Evolutionary conservation across 345 rosid species (phyloP).

Genomic region (Camelina laxa): DNA sequence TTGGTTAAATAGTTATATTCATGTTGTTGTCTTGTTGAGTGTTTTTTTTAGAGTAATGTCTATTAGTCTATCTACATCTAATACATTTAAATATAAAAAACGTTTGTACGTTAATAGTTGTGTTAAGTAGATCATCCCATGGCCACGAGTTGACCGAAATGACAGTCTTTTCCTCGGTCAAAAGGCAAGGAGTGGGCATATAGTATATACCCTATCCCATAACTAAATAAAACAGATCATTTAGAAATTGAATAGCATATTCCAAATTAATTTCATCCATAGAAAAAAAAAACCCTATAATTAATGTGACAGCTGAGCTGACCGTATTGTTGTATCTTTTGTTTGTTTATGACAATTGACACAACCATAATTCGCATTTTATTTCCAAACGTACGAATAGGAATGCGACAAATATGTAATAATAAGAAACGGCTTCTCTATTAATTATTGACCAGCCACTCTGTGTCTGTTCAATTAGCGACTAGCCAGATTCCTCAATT

Average conservation of each 20-base stretch:
- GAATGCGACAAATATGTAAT: slow-evolving; percentile 12
- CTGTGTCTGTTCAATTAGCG: slow-evolving; percentile 38
- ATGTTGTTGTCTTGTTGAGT: not conserved
- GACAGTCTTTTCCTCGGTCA: slow-evolving; percentile 8
- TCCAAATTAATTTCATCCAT: slow-evolving; percentile 35
- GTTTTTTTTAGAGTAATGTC: not conserved
- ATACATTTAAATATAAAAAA: not conserved
- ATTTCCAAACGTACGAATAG: slow-evolving; percentile 22
- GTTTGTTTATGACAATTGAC: not conserved
- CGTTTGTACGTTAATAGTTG: not conserved
- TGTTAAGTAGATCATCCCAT: too few relatives aligned
- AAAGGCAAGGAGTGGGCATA: slow-evolving; percentile 31
- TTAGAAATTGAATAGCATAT: slow-evolving; percentile 31
- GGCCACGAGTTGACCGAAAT: not conserved
- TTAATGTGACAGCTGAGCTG: slow-evolving; percentile 29
- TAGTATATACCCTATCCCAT: slow-evolving; percentile 3
- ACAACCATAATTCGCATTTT: slow-evolving; percentile 7
- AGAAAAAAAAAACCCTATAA: not conserved
- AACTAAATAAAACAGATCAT: slow-evolving; percentile 25
- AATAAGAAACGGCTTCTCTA: slow-evolving; percentile 8
- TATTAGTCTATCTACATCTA: not conserved
- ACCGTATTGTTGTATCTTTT: not conserved
- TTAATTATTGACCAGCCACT: slow-evolving; percentile 32
- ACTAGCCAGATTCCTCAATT: slow-evolving; percentile 37
- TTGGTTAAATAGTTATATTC: not conserved